Evolutionary conservation across 108 stramenopile species (phyloP), one percentile per base, ranked within the genome.

Genomic region (Mayamaea pseudoterrestris): DNA sequence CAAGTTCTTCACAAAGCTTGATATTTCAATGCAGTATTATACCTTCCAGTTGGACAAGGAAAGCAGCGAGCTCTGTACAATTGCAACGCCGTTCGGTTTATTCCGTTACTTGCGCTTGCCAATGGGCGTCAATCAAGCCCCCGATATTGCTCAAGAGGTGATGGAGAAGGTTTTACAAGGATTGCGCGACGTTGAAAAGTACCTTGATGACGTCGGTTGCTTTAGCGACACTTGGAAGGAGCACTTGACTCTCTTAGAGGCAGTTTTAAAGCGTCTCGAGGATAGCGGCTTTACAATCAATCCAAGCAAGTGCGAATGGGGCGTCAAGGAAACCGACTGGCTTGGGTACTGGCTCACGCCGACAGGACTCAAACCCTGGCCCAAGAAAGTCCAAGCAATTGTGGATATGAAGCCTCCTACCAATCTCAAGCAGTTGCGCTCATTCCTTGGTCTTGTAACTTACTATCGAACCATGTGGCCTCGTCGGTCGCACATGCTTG

Each of bases 221-320:
- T 61, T 68, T 28, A 48, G 50, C 5, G 43, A 36, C n/a, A 35
- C 41, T 9, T 74, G 57, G 61, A 50, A 63, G 30, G 24, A 49
- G 2, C 74, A 76, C 27, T 3, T 67, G 2, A 32, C 45, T 9
- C 39, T 35, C 0, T 18, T 70, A 2, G 16, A 36, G 1, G 24
- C 16, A 47, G 41, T 68, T 2, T 39, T 68, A 13, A 36, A 20
- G 14, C 32, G 20, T 22, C 53, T 70, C 1, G 66, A 39, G 37
- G 37, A 39, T 8, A 39, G 20, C 8, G 20, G 20, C 20, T 39
- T 39, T 8, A 39, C 37, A 6, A 20, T 39, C 37, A 39, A 75
- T 42, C 72, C 69, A 11, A 56, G 70, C 17, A 75, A 80, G 44
- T 75, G 28, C 64, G 35, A 60, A 72, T 53, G 71, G 66, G 60